Percentiles rank a stretch among this genome's conserved stretches.
Conservation (phyloP, 202 grass and related monocot genomes). For the Zizania palustris region DNA sequence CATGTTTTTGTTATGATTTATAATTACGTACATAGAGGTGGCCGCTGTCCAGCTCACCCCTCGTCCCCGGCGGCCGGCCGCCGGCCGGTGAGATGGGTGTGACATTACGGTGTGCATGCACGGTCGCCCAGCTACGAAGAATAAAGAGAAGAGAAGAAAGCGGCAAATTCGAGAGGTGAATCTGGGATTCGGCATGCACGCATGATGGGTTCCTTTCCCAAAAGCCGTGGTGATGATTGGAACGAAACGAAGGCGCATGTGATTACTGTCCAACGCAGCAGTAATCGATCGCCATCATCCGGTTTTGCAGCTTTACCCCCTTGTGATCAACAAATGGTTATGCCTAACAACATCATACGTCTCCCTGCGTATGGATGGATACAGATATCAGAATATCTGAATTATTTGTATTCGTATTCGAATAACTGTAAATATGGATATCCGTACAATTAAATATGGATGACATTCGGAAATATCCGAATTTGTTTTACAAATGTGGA, state of each 20-base stretch:
- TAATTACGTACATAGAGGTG: too few species aligned
- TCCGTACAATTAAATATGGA: too few species aligned
- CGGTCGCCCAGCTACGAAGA: slow-evolving; percentile 14
- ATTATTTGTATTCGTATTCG: too few species aligned
- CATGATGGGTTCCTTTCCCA: slow-evolving; percentile 34
- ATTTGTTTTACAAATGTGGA: too few species aligned
- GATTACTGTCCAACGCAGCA: background rate
- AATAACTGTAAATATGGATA: too few species aligned
- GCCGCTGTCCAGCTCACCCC: too few species aligned
- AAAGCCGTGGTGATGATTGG: slow-evolving; percentile 50
- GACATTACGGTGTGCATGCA: slow-evolving; percentile 8
- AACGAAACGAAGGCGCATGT: slow-evolving; percentile 19
- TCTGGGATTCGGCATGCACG: slow-evolving; percentile 25
- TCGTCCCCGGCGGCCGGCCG: background rate
- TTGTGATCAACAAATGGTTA: background rate
- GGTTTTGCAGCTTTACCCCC: background rate
- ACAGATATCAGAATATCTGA: too few species aligned
- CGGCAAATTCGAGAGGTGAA: slow-evolving; percentile 26
- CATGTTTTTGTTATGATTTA: too few species aligned
- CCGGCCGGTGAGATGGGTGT: slow-evolving; percentile 15
- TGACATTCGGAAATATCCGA: too few species aligned
- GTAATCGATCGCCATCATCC: background rate
- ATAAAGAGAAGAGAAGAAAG: background rate
- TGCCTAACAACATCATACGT: background rate
- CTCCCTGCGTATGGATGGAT: too few species aligned